Base-by-base conservation (phyloP, 306 rosid species). In the Pyrus bretschneideri region DNA sequence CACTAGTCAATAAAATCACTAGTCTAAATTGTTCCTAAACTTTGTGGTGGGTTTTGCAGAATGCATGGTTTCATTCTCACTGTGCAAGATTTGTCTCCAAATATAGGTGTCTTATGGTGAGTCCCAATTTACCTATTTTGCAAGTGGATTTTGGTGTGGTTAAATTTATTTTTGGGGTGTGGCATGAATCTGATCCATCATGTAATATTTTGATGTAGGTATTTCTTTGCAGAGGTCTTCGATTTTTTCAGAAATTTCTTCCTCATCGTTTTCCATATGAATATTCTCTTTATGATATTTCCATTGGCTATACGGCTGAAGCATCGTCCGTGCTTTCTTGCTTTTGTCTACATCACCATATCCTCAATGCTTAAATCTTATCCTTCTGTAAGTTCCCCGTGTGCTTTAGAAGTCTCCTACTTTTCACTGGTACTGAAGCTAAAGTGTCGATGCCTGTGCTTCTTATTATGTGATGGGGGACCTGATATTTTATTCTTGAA, bases 201-300 rank as follows among this genome's bases (percentile, higher is more conserved):
- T 62, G 18, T 66, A 57, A 27, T 57, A 29, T 85, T 85, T 72
- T 73, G 64, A 78, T 75, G 68, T 87, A 94, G 98, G 98, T 94
- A 94, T 86, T 92, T 91, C 88, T 94, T 94, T 72, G 98, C 98
- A 2, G 98, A 94, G 91, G 98, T 90, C 83, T 94, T 94, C 0
- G 94, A 94, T 27, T 94, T 94, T 69, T 91, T 91, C 91, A 85
- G 97, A 79, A 83, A 77, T 67, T 94, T 94, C 83, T 94, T 91
- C 78, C 87, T 94, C 82, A 85, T 94, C 71, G 98, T 94, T 73
- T 94, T 94, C 86, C 90, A 89, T 21, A 89, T 91, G 83, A 91
- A 94, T 83, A 87, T 94, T 86, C 82, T 91, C 54, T 88, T 91
- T 87, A 89, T 94, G 97, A 80, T 90, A 85, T 70, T 87, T 63